Conservation (phyloP, 495 filamentous ascomycete genomes). For the Articulospora tetracladia region DNA sequence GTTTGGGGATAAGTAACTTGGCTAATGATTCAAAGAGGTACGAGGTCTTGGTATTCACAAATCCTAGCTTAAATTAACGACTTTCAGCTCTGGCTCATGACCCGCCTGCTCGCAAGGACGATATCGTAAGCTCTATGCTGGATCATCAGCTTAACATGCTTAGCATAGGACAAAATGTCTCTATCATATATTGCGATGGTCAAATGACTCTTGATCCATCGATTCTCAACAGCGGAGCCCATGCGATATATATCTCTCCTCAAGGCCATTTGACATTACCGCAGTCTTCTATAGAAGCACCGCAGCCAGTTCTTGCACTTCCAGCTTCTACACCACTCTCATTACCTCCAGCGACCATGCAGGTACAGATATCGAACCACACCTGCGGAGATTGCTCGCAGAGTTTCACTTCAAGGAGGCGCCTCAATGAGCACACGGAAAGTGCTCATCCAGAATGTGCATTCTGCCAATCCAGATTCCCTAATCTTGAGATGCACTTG, state of each 20-base stretch:
- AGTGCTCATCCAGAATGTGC: background rate
- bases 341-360: too few species aligned
- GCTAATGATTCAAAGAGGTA: background rate
- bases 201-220: background rate
- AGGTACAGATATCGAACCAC: background rate
- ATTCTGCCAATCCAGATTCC: background rate
- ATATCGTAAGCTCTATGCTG: background rate
- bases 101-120: background rate
- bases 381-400: background rate
- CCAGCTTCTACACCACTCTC: too few species aligned
- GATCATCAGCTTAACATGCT: background rate
- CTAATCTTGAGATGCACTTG: background rate
- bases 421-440: background rate
- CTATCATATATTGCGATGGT: background rate
- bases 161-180: background rate
- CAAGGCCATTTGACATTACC: background rate
- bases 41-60: background rate
- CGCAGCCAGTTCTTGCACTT: too few species aligned
- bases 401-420: background rate
- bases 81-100: background rate
- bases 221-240: background rate
- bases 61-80: background rate
- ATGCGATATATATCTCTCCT: background rate
- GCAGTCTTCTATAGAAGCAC: too few species aligned
- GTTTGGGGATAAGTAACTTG: background rate